Evolutionary conservation across 805 yeast genomes (phyloP).

Genomic region (Lipomyces sp.): DNA sequence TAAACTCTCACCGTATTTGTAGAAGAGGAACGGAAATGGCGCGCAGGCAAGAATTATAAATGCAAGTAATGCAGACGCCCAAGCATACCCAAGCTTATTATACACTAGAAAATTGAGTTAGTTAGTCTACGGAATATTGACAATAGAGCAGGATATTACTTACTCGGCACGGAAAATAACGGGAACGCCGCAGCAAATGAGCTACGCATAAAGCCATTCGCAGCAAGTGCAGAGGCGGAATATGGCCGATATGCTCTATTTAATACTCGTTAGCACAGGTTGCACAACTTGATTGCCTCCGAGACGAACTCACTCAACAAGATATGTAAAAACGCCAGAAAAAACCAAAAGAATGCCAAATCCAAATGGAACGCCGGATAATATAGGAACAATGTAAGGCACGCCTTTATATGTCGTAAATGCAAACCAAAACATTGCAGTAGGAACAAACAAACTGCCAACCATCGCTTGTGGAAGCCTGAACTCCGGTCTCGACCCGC

Average conservation of each 20-base stretch:
- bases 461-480: slow-evolving; percentile 52
- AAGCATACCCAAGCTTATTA: slow-evolving; percentile 56
- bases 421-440: slow-evolving; percentile 52
- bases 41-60: slow-evolving; percentile 19
- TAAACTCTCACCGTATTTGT: slow-evolving; percentile 23
- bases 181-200: slow-evolving; percentile 47
- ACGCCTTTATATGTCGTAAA: slow-evolving; percentile 48
- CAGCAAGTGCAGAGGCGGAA: slow-evolving; percentile 79
- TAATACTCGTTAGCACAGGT: slow-evolving; percentile 43
- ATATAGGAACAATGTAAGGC: slow-evolving; percentile 54
- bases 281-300: slow-evolving; percentile 46
- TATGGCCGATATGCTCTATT: slow-evolving; percentile 41
- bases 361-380: slow-evolving; percentile 51
- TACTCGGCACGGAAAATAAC: slow-evolving; percentile 48
- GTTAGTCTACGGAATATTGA: slow-evolving; percentile 44
- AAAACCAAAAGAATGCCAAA: slow-evolving; percentile 41
- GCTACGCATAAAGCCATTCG: slow-evolving; percentile 58
- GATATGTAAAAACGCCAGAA: slow-evolving; percentile 42
- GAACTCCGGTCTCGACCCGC: slow-evolving; percentile 46
- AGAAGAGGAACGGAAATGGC: slow-evolving; percentile 31
- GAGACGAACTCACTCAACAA: slow-evolving; percentile 47
- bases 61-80: slow-evolving; percentile 46
- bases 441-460: slow-evolving; percentile 47
- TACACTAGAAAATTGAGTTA: slow-evolving; percentile 44
- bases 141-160: slow-evolving; percentile 29